Base-by-base conservation (phyloP, 1,284 basidiomycete genomes). In the Ganoderma resinaceum region DNA sequence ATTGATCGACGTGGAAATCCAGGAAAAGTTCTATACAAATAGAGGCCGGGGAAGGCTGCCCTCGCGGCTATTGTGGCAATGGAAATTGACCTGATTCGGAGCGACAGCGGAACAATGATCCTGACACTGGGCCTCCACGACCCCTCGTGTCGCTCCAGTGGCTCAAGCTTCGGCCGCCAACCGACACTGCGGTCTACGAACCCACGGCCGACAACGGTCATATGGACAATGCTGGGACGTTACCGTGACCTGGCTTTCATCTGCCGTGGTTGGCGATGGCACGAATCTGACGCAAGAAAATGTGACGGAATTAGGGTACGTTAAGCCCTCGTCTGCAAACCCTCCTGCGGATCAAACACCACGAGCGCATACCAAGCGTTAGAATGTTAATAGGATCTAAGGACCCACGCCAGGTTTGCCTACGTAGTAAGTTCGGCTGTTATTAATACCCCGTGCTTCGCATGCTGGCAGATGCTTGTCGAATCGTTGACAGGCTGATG, bases 21-120 rank as follows among this genome's bases (percentile, higher is more conserved):
- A 8, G 12, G 23, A 26, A 52, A 26, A 26, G 11, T 11, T 26
- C 11, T 52, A 26, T n/a, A 49, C 9, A 23, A 18, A n/a, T 26
- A 12, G 46, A 14, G 46, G 46, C n/a, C 23, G 9, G 46, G 46
- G 23, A 23, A 52, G 46, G 11, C 11, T 12, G 9, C 23, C 4
- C 46, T 52, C 46, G 46, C 46, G 46, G 46, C 46, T 52, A 26
- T 26, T 52, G 46, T 52, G 46, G 46, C 46, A 26, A 52, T 52
- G 46, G 46, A 52, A 52, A 52, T 52, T 52, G 46, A 52, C 46
- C 46, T 52, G 46, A 52, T 52, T 52, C 46, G 46, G 46, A 52
- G 46, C 46, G 46, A 52, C 23, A 52, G 46, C 46, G 46, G 46
- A 52, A 52, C 46, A 52, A 26, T 26, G 23, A 52, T 52, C 46